Evolutionary conservation across 2,329 filamentous ascomycete genomes (phyloP).

Genomic region (Monilinia polystroma): DNA sequence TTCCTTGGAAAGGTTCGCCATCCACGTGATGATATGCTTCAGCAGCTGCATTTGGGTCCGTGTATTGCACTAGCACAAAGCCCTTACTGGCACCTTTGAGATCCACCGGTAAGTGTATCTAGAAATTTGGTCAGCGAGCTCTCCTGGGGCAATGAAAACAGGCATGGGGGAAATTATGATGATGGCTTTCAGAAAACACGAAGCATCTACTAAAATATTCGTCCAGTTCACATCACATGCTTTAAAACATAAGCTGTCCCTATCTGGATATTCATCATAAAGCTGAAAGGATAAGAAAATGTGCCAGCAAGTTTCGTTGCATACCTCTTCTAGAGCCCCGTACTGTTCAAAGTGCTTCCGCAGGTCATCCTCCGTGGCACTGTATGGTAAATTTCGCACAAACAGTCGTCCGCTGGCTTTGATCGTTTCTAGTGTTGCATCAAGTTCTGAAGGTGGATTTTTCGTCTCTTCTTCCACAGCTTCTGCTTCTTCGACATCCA

Average conservation of each 20-base stretch:
- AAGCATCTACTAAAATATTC: conserved; percentile 99
- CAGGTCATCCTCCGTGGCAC: conserved; percentile 73
- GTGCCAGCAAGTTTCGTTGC: conserved; percentile 41
- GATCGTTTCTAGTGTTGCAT: conserved; percentile 57
- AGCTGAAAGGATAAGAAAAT: conserved; percentile 38
- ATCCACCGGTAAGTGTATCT: conserved; percentile 86
- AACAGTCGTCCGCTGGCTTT: conserved; percentile 76
- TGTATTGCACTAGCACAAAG: conserved; percentile 83
- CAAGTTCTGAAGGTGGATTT: conserved; percentile 37
- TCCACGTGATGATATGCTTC: conserved; percentile 78
- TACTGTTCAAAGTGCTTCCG: conserved; percentile 68
- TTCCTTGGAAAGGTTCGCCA: conserved; percentile 85
- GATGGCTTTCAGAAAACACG: conserved; percentile 65
- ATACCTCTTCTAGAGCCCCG: conserved; percentile 84
- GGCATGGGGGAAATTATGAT: conserved; percentile 32
- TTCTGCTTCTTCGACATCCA: conserved; percentile 26
- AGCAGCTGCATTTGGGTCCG: conserved; percentile 68
- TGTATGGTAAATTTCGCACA: conserved; percentile 83
- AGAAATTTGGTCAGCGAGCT: conserved; percentile 43
- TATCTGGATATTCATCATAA: conserved; percentile 98
- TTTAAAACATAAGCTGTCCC: conserved; percentile 94
- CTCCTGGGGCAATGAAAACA: conserved; percentile 23
- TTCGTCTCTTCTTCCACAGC: conserved; percentile 33
- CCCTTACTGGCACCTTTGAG: conserved; percentile 77
- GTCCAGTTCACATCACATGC: conserved; percentile 92